Evolutionary conservation across 306 rosid species (phyloP).

Genomic region (Sindora glabra): DNA sequence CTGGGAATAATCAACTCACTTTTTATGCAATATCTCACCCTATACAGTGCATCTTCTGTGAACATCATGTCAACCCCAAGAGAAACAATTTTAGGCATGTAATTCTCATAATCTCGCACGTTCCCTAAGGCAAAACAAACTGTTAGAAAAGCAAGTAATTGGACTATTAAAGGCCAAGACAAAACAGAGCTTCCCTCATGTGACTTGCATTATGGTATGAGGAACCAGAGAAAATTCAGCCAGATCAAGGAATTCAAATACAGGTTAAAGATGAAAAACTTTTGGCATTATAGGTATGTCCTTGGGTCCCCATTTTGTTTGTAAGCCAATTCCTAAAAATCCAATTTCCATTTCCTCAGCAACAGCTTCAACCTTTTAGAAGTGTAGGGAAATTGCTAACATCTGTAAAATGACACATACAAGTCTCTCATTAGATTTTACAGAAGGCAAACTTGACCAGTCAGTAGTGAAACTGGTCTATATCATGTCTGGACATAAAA

Average conservation of each 20-base stretch:
- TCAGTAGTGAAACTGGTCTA: constrained; percentile 4
- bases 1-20: neutral
- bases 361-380: constrained; percentile 81
- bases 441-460: neutral
- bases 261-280: constrained; percentile 35
- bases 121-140: constrained; percentile 59
- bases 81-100: constrained; percentile 96
- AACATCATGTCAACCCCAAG: constrained; percentile 99
- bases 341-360: constrained; percentile 99
- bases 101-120: constrained; percentile 86
- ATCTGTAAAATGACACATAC: neutral
- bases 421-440: constrained; percentile 3
- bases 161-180: constrained; percentile 2
- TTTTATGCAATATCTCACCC: constrained; percentile 39
- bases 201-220: neutral
- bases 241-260: constrained; percentile 4
- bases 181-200: neutral
- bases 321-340: constrained; percentile 96
- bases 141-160: constrained; percentile 24
- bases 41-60: constrained; percentile 98
- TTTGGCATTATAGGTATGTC: constrained; percentile 98
- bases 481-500: neutral
- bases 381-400: constrained; percentile 3
- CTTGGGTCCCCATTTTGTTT: constrained; percentile 83
- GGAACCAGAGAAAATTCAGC: neutral